Evolutionary conservation across 2,329 filamentous ascomycete genomes (phyloP).

Genomic region (Penicillium sp.): DNA sequence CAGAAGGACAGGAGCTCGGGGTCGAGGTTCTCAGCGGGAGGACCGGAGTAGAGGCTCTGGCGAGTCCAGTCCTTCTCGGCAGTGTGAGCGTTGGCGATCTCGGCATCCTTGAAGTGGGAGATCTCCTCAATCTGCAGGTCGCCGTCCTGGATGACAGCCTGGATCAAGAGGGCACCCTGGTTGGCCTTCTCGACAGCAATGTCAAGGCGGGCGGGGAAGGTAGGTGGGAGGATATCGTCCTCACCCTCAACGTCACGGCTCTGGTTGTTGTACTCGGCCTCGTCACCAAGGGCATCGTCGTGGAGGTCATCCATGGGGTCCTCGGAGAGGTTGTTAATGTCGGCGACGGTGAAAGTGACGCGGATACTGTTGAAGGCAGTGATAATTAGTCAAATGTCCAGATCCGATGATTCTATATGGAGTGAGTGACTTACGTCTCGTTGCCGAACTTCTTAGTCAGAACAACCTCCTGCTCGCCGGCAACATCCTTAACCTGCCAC

Average conservation of each 20-base stretch:
- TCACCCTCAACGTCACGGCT: constrained; percentile 52
- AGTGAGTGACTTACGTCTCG: constrained; percentile 69
- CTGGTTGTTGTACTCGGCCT: constrained; percentile 56
- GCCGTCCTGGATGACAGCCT: constrained; percentile 83
- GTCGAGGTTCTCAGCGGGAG: constrained; percentile 90
- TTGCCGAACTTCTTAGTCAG: constrained; percentile 80
- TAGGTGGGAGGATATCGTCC: constrained; percentile 54
- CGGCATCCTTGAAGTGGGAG: constrained; percentile 78
- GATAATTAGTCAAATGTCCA: not conserved
- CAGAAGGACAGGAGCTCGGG: constrained; percentile 91
- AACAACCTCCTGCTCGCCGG: constrained; percentile 84
- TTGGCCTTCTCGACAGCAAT: constrained; percentile 85
- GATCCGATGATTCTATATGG: not conserved
- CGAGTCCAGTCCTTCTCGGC: constrained; percentile 76
- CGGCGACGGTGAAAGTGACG: constrained; percentile 80
- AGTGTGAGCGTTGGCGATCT: constrained; percentile 72
- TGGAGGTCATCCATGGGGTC: constrained; percentile 55
- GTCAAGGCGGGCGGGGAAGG: constrained; percentile 79
- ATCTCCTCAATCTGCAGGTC: constrained; percentile 86
- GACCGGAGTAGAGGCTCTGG: constrained; percentile 81
- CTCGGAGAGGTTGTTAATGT: constrained; percentile 68
- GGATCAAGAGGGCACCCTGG: constrained; percentile 82
- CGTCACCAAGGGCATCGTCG: constrained; percentile 56
- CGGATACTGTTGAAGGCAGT: constrained; percentile 58
- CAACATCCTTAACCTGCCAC: constrained; percentile 75